Conservation (phyloP, 2,329 filamentous ascomycete genomes). For the Ilyonectria sp. region DNA sequence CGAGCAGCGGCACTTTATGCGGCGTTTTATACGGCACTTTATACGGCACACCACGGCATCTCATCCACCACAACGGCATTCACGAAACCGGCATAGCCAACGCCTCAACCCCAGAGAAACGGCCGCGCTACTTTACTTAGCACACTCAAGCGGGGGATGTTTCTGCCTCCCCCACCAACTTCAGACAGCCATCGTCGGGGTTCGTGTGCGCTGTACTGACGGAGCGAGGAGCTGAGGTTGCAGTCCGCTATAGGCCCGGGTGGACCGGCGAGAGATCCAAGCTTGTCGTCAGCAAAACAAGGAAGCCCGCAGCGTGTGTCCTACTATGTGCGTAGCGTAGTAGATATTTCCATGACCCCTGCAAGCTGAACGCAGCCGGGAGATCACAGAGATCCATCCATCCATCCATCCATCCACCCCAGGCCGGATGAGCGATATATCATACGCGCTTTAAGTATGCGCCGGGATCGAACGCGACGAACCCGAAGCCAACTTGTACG, state of each 20-base stretch:
- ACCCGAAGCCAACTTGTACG: neutral
- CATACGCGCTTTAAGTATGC: neutral
- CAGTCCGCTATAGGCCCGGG: slow-evolving; percentile 8
- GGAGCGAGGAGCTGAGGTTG: slow-evolving; percentile 15
- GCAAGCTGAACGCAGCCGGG: slow-evolving; percentile 18
- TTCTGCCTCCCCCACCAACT: slow-evolving; percentile 10
- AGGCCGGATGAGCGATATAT: slow-evolving; percentile 26
- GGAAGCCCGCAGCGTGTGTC: neutral
- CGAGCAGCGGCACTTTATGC: neutral
- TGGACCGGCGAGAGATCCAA: slow-evolving; percentile 21
- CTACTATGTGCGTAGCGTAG: no score
- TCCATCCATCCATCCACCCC: slow-evolving; percentile 5
- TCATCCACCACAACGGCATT: neutral
- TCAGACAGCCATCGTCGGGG: slow-evolving; percentile 25
- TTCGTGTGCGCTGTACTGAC: neutral
- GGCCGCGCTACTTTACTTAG: neutral
- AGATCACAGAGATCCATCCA: slow-evolving; percentile 24
- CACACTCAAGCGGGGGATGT: neutral
- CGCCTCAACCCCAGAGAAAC: neutral
- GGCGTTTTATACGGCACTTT: neutral
- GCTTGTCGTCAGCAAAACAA: slow-evolving; percentile 15
- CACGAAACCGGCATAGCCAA: neutral
- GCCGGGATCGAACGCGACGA: neutral
- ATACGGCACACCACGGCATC: neutral
- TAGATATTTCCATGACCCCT: neutral